Evolutionary conservation across 2,329 filamentous ascomycete species (phyloP), one percentile per base, ranked within the genome.

Genomic region (Blastomyces gilchristii): DNA sequence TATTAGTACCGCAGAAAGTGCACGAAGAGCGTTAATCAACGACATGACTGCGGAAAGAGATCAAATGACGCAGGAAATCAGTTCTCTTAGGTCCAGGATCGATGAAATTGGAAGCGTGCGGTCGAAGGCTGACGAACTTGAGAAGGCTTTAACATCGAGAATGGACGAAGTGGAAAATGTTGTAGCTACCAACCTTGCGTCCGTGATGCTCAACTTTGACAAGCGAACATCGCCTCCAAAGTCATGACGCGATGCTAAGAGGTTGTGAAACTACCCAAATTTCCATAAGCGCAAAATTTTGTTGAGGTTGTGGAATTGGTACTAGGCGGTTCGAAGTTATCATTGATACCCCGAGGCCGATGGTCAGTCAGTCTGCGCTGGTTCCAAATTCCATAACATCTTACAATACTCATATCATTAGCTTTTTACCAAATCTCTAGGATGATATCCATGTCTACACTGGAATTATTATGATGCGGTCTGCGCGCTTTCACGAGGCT

Each of bases 151-250:
- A 16, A 58, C 22, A 12, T 41, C 54, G 12, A 58, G 37, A 22
- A 25, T 58, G 37, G 54, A 28, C 28, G 34, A 58, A 76, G 63
- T 75, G 12, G 53, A 39, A 39, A 56, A 56, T 39, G 53, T 56
- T 11, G 53, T 56, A 25, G 53, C 53, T 18, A 37, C 28, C 16
- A 56, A 56, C 1, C 53, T 56, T 16, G 53, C 53, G 22, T 34
- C 53, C 3, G 9, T 39, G 3, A 28, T 56, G 6, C 16, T 39
- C 3, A 34, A 39, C 18, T 3, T 6, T 56, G 53, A 56, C n/a
- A n/a, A 39, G 16, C 53, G 16, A 16, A 31, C 8, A 37, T n/a
- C 53, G 5, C 2, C 53, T 14, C 53, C 22, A 18, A 22, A 56
- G 16, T 11, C 53, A 56, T 56, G 53, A 56, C 18, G 4, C 4